A percentile compares a stretch with the other conserved stretches of the same genome.
These are phyloP conservation scores for Boeremia lycopersici DNA, from an alignment of 2,329 filamentous ascomycete species.

Conservation along the genomic window DNA sequence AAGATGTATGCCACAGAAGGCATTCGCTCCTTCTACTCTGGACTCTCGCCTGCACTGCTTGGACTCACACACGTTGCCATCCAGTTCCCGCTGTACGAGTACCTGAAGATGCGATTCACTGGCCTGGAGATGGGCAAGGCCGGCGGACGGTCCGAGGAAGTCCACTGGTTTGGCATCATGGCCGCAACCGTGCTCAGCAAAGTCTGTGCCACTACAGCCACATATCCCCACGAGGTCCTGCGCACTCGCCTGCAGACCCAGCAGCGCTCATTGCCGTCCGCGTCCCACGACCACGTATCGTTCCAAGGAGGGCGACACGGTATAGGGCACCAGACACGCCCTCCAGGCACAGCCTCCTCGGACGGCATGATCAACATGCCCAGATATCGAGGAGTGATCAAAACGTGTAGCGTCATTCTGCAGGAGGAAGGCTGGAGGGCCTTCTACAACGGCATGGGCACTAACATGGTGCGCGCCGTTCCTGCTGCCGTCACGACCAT, in stretches of 20 bases:
- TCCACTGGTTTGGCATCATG: constrained; percentile 83
- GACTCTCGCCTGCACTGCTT: constrained; percentile 86
- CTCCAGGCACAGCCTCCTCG: constrained; percentile 55
- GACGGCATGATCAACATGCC: constrained; percentile 62
- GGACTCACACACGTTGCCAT: constrained; percentile 95
- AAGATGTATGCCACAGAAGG: constrained; percentile 97
- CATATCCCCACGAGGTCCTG: constrained; percentile 96
- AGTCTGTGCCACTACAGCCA: constrained; percentile 89
- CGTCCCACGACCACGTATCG: constrained; percentile 57
- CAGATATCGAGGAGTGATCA: constrained; percentile 77
- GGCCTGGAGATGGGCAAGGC: constrained; percentile 84
- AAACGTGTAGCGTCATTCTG: constrained; percentile 83
- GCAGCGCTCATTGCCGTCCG: constrained; percentile 66
- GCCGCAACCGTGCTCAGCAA: constrained; percentile 93
- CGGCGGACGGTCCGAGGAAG: constrained; percentile 60
- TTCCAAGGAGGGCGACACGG: constrained; percentile 49
- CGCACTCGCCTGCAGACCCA: constrained; percentile 94
- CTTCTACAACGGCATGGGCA: constrained; percentile 96
- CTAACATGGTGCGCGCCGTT: constrained; percentile 94
- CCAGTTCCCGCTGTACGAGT: constrained; percentile 96
- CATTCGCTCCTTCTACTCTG: constrained; percentile 89
- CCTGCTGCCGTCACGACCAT: constrained; percentile 97
- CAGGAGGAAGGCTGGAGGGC: constrained; percentile 93
- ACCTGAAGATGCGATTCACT: constrained; percentile 86
- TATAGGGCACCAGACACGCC: constrained; percentile 51